Evolutionary conservation across 75 land plant genomes (phyloP).

Genomic region (Picea sitchensis): DNA sequence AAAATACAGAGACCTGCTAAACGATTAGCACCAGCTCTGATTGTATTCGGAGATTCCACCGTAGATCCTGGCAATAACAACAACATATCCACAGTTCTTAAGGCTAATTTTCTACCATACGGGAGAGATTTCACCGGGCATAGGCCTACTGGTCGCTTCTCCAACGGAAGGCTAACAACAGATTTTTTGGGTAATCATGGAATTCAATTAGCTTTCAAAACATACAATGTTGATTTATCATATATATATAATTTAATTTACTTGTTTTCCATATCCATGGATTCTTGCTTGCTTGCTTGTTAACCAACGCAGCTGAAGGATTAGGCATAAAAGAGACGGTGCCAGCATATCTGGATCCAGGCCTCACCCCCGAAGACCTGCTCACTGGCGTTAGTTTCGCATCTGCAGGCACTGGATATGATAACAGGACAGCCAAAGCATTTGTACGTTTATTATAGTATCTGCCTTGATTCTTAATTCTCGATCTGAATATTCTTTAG

Average conservation of each 20-base stretch:
- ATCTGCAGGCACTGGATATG: constrained; percentile 60
- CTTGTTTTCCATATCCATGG: no score
- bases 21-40: constrained; percentile 13
- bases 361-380: constrained; percentile 25
- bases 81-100: constrained; percentile 8
- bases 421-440: constrained; percentile 30
- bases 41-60: constrained; percentile 30
- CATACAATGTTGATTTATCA: no score
- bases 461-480: no score
- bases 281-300: no score
- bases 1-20: no score
- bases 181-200: constrained; percentile 14
- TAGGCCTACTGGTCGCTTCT: constrained; percentile 23
- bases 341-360: constrained; percentile 53
- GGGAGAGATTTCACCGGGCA: constrained; percentile 25
- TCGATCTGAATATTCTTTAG: not conserved
- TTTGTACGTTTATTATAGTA: constrained; percentile 31
- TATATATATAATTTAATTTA: no score
- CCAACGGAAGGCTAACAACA: constrained; percentile 20
- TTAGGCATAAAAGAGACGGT: constrained; percentile 32
- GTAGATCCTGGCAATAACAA: constrained; percentile 34
- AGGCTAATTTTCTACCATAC: constrained; percentile 24
- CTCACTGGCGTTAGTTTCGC: constrained; percentile 58
- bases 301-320: not conserved
- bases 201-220: no score